phyloP scores from a whole-genome alignment of 805 yeast species.

The Teunomyces aglyptinius region DNA sequence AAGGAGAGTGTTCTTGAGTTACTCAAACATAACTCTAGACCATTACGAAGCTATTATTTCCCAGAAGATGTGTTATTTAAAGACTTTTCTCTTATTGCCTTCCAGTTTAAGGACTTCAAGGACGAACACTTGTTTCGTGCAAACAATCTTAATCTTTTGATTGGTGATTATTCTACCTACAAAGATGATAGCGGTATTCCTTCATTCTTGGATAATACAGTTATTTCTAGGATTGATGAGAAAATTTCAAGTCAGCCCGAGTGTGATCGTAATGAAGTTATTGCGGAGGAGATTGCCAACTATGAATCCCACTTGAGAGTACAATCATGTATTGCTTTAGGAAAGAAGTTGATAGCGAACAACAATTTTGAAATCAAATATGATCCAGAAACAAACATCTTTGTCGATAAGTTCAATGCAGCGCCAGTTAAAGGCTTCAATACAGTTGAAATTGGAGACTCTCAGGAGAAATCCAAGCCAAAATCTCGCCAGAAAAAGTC shows the following conservation, averaged over 20 bases:
- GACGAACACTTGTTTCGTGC: slow-evolving; percentile 46
- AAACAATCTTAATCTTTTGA: slow-evolving; percentile 18
- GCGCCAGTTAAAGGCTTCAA: background rate
- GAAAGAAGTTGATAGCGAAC: slow-evolving; percentile 19
- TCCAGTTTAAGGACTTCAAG: slow-evolving; percentile 58
- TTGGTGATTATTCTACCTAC: slow-evolving; percentile 18
- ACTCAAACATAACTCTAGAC: slow-evolving; percentile 27
- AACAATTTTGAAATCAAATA: slow-evolving; percentile 4
- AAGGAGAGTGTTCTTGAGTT: slow-evolving; percentile 12
- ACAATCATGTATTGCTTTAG: slow-evolving; percentile 23
- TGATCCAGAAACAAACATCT: slow-evolving; percentile 2
- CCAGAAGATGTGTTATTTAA: slow-evolving; percentile 62
- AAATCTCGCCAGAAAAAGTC: slow-evolving; percentile 8
- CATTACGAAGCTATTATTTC: slow-evolving; percentile 53
- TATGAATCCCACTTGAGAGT: slow-evolving; percentile 31
- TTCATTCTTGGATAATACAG: slow-evolving; percentile 20
- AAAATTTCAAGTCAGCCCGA: slow-evolving; percentile 1
- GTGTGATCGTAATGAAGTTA: background rate
- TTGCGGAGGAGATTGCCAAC: slow-evolving; percentile 3
- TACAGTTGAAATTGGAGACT: slow-evolving; percentile 1
- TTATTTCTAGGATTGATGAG: slow-evolving; percentile 13
- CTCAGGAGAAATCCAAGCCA: slow-evolving; percentile 2
- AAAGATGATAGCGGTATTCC: slow-evolving; percentile 14
- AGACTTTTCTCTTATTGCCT: slow-evolving; percentile 57
- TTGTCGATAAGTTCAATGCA: background rate